Evolutionary conservation across 495 filamentous ascomycete species (phyloP).

Genomic region (Aspergillus homomorphus): DNA sequence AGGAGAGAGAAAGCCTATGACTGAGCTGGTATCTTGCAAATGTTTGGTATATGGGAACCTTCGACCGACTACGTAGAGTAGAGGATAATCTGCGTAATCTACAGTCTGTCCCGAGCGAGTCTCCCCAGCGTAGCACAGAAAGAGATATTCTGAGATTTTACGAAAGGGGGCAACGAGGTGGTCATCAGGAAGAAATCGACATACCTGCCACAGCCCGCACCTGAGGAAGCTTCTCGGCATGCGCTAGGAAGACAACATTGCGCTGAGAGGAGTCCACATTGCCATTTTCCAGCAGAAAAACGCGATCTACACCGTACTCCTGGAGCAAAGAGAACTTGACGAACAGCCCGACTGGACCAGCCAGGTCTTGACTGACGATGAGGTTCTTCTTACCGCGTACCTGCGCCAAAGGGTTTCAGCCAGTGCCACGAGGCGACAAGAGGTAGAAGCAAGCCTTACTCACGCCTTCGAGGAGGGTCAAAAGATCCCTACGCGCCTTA

Average conservation of each 20-base stretch:
- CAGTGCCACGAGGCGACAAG: constrained; percentile 2
- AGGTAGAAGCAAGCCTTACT: constrained; percentile 49
- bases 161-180: not conserved
- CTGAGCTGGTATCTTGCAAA: constrained; percentile 36
- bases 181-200: constrained; percentile 32
- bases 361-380: constrained; percentile 85
- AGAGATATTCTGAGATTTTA: constrained; percentile 1
- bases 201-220: constrained; percentile 85
- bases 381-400: constrained; percentile 98
- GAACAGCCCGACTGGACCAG: constrained; percentile 83
- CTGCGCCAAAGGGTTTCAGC: constrained; percentile 48
- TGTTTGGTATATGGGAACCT: constrained; percentile 60
- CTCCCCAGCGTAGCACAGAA: constrained; percentile 2
- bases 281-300: constrained; percentile 92
- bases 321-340: constrained; percentile 88
- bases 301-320: constrained; percentile 94
- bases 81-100: constrained; percentile 56
- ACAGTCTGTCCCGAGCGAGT: constrained; percentile 52
- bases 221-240: constrained; percentile 81
- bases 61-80: constrained; percentile 64
- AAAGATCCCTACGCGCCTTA: constrained; percentile 78
- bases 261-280: constrained; percentile 90
- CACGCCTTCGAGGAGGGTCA: constrained; percentile 87
- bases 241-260: constrained; percentile 89
- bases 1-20: constrained; percentile 41